Evolutionary conservation across 140 eudicot species (phyloP), one percentile per base, ranked within the genome.

Genomic region (Stevia rebaudiana): DNA sequence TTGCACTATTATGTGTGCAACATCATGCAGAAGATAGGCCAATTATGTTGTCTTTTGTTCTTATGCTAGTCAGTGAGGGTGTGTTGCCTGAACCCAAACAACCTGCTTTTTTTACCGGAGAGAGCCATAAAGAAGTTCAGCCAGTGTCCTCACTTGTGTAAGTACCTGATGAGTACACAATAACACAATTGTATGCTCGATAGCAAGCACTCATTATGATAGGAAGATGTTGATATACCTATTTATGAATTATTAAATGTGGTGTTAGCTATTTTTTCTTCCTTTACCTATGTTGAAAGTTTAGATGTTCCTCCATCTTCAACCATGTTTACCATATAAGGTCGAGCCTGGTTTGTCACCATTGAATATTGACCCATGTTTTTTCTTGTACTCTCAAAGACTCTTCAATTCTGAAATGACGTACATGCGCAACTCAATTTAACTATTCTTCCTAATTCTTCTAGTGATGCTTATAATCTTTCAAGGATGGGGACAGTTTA

Each of bases 1-100:
- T 63, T 35, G 53, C 39, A 13, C 19, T 71, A n/a, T 47, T 40
- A 8, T 42, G 78, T 31, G 78, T 74, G 43, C 78, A 74, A 48
- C 61, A 74, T 55, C 51, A 58, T 40, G 69, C 74, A 48, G 54
- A 74, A 21, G 73, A 74, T 58, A 66, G 74, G 18, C 79, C 79
- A 17, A 58, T 46, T 9, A 74, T 74, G 79, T 47, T 65, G 66
- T 42, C 57, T 0, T 47, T 47, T 9, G 24, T 57, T 33, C 11
- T 43, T 1, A 49, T 17, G 57, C 11, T 36, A 0, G 41, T 36
- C 0, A 36, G 41, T 36, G 41, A 36, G 41, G 11, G 41, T 8
- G 11, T 36, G 11, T 8, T 36, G 41, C 11, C 41, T 36, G 10
- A 36, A 36, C 41, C 41, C 8, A 36, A 36, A 36, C 41, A 36